These are phyloP conservation scores for Cyphellophora europaea DNA, from an alignment of 2,329 filamentous ascomycete species.

Conservation along the genomic window DNA sequence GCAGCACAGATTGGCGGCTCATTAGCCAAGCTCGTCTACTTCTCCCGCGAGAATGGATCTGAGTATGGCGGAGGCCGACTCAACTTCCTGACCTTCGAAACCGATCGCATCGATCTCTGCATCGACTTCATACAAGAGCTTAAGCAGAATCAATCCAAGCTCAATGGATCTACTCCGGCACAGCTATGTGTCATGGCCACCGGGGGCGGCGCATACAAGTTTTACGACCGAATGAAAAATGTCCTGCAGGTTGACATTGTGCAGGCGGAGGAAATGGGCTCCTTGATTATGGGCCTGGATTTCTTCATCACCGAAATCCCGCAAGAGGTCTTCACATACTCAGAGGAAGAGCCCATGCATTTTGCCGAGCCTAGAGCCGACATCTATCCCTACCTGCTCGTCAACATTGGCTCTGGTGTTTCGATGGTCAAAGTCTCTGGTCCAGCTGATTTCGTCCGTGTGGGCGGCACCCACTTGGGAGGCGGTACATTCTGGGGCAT, in stretches of 20 bases:
- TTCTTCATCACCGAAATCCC: slow-evolving; percentile 99
- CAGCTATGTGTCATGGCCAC: slow-evolving; percentile 91
- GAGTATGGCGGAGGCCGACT: slow-evolving; percentile 76
- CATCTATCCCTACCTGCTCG: slow-evolving; percentile 92
- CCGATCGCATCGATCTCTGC: slow-evolving; percentile 85
- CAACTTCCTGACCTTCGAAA: slow-evolving; percentile 95
- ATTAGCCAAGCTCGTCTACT: slow-evolving; percentile 93
- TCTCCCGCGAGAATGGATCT: slow-evolving; percentile 76
- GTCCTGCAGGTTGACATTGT: slow-evolving; percentile 71
- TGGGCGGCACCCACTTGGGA: slow-evolving; percentile 88
- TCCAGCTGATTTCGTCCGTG: slow-evolving; percentile 74
- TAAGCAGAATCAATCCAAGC: slow-evolving; percentile 67
- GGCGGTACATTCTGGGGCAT: slow-evolving; percentile 98
- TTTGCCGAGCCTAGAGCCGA: slow-evolving; percentile 69
- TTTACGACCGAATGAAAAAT: slow-evolving; percentile 81
- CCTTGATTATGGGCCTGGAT: slow-evolving; percentile 89
- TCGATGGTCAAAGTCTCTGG: slow-evolving; percentile 96
- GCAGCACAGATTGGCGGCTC: slow-evolving; percentile 75
- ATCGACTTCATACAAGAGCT: slow-evolving; percentile 83
- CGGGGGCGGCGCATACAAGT: slow-evolving; percentile 92
- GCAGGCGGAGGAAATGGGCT: slow-evolving; percentile 97
- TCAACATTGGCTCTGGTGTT: slow-evolving; percentile 96
- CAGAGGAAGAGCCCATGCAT: slow-evolving; percentile 76
- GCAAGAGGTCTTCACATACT: slow-evolving; percentile 93
- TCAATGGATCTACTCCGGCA: slow-evolving; percentile 61